Evolutionary conservation across 2,329 filamentous ascomycete species (phyloP), one percentile per base, ranked within the genome.

Genomic region (Lizonia empirigonia): DNA sequence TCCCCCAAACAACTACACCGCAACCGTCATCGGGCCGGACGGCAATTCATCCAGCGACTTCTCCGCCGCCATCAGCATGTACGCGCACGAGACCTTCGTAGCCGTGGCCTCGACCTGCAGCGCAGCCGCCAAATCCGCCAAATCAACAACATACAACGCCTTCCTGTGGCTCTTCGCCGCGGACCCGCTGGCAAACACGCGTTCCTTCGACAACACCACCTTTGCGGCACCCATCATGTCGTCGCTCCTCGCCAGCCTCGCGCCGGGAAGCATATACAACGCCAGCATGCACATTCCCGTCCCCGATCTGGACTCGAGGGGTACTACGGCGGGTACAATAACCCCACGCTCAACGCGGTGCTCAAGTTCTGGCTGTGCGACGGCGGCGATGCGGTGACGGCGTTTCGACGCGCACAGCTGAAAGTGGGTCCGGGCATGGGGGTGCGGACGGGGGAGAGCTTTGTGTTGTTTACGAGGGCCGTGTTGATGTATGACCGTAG

Each of bases 351-450:
- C n/a, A 41, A 42, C 22, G 32, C 29, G n/a, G 18, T 41, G 7
- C 23, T 49, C 7, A 49, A 49, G 22, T 42, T 49, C 19, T 49
- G 37, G 45, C 37, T 42, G 7, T 41, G 37, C 15, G 45, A 49
- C 35, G 37, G 29, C n/a, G 20, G 35, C 22, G 18, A 32, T 3
- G 20, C 37, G 4, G 16, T 35, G 7, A 35, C 33, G 12, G 33
- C 18, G 16, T 35, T 35, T n/a, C 16, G 33, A 20, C 8, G 19
- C 5, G 33, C 20, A 6, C 33, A 35, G 18, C n/a, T n/a, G n/a
- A n/a, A n/a, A n/a, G n/a, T n/a, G 26, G n/a, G n/a, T 29, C 9
- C 10, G 26, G n/a, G 9, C 9, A 12, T 29, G 26, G 26, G 26
- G 10, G n/a, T 29, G 10, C 5, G 26, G 6, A 7, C n/a, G 9